Base-by-base conservation (phyloP, 345 rosid genomes). In the Eutrema heterophyllum region DNA sequence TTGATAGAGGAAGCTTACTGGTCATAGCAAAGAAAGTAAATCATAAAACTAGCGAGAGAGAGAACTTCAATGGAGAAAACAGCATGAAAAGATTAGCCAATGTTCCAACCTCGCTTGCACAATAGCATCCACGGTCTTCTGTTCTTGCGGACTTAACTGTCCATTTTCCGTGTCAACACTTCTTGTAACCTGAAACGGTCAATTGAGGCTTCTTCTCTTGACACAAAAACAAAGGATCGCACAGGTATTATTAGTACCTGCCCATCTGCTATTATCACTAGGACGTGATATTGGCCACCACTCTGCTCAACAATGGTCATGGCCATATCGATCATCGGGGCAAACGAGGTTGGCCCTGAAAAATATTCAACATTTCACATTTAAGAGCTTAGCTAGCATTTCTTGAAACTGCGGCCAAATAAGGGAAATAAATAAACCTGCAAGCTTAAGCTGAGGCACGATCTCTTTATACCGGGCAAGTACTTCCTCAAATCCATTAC, bases 401-500 rank as follows among this genome's bases (percentile, higher is more conserved):
- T 49, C 43, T 26, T 39, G 38, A 55, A 50, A 67, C 10, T 13
- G 15, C 13, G 0, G 41, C 5, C 61, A 55, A 43, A 40, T 41
- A 59, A 75, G 55, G 64, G 13, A 50, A 70, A 61, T 18, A 51
- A 62, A 15, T 29, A 62, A 64, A 88, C 99, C 99, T 72, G 97
- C 96, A 57, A 95, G 99, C 67, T 81, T 83, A 63, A 95, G 85
- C 50, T 81, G 83, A 66, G 98, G 98, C 50, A 90, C 89, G 7
- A 95, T 84, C 72, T 92, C 94, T 74, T 84, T 85, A 78, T 95
- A 92, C 33, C 84, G 87, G 30, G 67, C 75, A 52, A 95, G 76
- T 14, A 95, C 99, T 68, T 95, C 97, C 80, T 95, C 99, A 71
- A 95, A 95, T 57, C 99, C 99, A 75, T 95, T 78, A 81, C 99